Conservation (phyloP, 2,329 filamentous ascomycete genomes). For the Fusarium heterosporum region DNA sequence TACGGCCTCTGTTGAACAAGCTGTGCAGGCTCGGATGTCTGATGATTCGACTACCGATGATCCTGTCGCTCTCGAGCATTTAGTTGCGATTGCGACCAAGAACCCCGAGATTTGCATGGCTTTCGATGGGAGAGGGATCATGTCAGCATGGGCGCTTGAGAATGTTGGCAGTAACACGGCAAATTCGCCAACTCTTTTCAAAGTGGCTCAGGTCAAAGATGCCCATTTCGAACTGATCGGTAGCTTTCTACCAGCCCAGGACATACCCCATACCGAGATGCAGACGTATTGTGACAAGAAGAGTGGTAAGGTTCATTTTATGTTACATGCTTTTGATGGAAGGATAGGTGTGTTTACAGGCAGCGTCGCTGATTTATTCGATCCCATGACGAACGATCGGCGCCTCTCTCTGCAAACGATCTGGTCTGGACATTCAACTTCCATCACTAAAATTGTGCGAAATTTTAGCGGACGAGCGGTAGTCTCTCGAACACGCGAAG, state of each 20-base stretch:
- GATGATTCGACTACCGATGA: conserved; percentile 70
- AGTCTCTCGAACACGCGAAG: conserved; percentile 81
- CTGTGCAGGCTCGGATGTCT: conserved; percentile 70
- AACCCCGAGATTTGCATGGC: conserved; percentile 89
- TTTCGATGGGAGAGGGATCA: conserved; percentile 83
- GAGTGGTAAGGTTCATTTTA: conserved; percentile 74
- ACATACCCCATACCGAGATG: conserved; percentile 70
- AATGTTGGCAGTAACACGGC: conserved; percentile 79
- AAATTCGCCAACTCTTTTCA: conserved; percentile 79
- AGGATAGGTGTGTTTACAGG: conserved; percentile 84
- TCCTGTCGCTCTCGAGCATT: conserved; percentile 78
- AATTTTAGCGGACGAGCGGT: conserved; percentile 84
- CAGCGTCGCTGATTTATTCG: conserved; percentile 82
- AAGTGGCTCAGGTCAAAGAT: conserved; percentile 81
- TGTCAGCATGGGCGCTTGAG: conserved; percentile 94
- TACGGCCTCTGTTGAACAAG: conserved; percentile 78
- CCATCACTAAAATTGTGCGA: conserved; percentile 87
- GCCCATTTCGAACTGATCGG: conserved; percentile 62
- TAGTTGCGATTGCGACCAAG: conserved; percentile 87
- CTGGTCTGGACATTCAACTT: conserved; percentile 86
- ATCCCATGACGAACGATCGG: conserved; percentile 71
- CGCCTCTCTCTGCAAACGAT: conserved; percentile 72
- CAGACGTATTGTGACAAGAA: conserved; percentile 76
- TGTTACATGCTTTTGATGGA: conserved; percentile 88
- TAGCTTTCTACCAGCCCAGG: conserved; percentile 43